Evolutionary conservation across 2,329 filamentous ascomycete species (phyloP).

Genomic region (Ophiosphaerella herpotricha): DNA sequence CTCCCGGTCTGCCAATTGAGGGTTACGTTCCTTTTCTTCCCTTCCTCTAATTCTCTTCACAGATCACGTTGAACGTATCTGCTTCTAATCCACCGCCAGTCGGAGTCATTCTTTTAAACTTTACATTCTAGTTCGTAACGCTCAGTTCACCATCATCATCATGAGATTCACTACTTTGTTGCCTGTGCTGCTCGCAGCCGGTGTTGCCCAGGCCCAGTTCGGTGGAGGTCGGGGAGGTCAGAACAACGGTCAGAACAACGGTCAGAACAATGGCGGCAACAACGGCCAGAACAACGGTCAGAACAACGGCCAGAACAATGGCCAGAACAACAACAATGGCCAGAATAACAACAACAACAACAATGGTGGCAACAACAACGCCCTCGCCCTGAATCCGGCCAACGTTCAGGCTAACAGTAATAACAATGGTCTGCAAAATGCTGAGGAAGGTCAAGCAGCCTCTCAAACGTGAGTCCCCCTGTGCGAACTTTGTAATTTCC

Average conservation of each 20-base stretch:
- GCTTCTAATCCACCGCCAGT: slow-evolving; percentile 46
- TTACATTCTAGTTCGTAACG: slow-evolving; percentile 20
- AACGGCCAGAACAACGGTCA: slow-evolving; percentile 4
- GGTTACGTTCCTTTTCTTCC: slow-evolving; percentile 49
- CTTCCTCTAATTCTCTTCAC: slow-evolving; percentile 42
- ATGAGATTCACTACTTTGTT: slow-evolving; percentile 45
- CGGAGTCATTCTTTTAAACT: slow-evolving; percentile 44
- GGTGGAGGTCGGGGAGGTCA: slow-evolving; percentile 7
- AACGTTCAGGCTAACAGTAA: slow-evolving; percentile 52
- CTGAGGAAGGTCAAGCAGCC: slow-evolving; percentile 49
- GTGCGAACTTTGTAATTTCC: not conserved
- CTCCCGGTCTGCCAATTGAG: slow-evolving; percentile 38
- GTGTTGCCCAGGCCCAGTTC: slow-evolving; percentile 41
- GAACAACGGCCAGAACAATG: not conserved
- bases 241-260: not conserved
- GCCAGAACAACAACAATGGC: slow-evolving; percentile 15
- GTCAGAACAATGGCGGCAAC: not conserved
- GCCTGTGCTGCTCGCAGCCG: slow-evolving; percentile 41
- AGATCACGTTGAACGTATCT: slow-evolving; percentile 51
- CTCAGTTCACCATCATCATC: slow-evolving; percentile 17
- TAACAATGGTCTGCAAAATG: slow-evolving; percentile 46
- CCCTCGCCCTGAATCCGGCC: slow-evolving; percentile 40
- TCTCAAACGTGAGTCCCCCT: slow-evolving; percentile 51
- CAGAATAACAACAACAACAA: slow-evolving; percentile 26
- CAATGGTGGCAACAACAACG: slow-evolving; percentile 20